phyloP scores from a whole-genome alignment of 176 grass and related monocot genomes.

The Phoenix roebelenii region DNA sequence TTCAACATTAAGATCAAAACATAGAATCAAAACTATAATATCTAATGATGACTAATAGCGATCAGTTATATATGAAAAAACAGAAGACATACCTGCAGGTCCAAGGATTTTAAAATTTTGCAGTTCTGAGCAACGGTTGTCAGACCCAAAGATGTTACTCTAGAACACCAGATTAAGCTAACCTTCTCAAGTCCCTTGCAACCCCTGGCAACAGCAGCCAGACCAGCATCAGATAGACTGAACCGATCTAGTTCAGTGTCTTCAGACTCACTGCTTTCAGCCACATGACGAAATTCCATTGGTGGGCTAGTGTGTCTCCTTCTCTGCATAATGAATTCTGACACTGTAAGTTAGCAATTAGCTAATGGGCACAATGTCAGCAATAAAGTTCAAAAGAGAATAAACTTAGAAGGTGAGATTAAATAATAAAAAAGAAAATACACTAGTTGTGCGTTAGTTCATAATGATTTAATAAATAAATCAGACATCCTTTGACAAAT shows the following conservation, averaged over 20 bases:
- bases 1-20: too few species aligned
- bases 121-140: slow-evolving; percentile 57
- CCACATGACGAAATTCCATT: slow-evolving; percentile 16
- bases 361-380: neutral
- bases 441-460: too few species aligned
- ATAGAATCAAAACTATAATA: too few species aligned
- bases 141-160: slow-evolving; percentile 61
- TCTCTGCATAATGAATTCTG: slow-evolving; percentile 26
- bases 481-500: too few species aligned
- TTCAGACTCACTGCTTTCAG: neutral
- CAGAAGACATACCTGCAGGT: slow-evolving; percentile 51
- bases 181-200: slow-evolving; percentile 77
- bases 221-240: slow-evolving; percentile 63
- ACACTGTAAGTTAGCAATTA: slow-evolving; percentile 12
- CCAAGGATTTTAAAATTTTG: slow-evolving; percentile 60
- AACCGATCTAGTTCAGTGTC: slow-evolving; percentile 25
- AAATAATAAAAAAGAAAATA: too few species aligned
- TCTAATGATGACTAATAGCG: too few species aligned
- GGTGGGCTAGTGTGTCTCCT: slow-evolving; percentile 1
- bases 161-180: slow-evolving; percentile 64
- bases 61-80: neutral
- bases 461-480: too few species aligned
- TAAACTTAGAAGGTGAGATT: neutral
- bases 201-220: slow-evolving; percentile 34
- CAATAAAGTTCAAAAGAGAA: neutral